These are phyloP conservation scores for Umbellularia californica DNA, from an alignment of 164 flowering plant genomes.

Conservation along the genomic window DNA sequence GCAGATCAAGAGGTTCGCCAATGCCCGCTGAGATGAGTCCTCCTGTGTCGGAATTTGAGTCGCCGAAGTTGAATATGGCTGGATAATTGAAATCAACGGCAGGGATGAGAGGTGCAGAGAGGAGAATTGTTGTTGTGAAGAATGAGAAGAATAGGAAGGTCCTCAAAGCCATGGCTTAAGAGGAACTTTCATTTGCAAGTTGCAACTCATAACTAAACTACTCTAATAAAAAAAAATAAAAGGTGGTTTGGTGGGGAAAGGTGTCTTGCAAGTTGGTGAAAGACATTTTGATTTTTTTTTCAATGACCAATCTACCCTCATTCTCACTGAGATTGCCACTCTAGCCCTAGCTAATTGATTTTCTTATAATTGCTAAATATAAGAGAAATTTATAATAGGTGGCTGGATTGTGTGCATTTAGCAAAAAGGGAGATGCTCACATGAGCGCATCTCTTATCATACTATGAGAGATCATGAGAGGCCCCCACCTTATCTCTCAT, in stretches of 20 bases:
- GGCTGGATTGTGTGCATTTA: too few species aligned
- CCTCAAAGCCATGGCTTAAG: background rate
- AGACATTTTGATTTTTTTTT: too few species aligned
- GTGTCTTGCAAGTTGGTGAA: background rate
- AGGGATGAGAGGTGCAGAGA: background rate
- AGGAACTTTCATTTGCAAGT: background rate
- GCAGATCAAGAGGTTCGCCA: constrained; percentile 39
- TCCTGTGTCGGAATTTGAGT: constrained; percentile 75
- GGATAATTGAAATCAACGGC: constrained; percentile 5
- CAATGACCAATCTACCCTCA: background rate
- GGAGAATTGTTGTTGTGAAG: background rate
- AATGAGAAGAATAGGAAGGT: background rate
- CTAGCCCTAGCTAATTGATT: too few species aligned
- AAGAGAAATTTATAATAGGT: too few species aligned
- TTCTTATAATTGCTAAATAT: too few species aligned
- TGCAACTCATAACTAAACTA: background rate
- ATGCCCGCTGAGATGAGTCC: constrained; percentile 35
- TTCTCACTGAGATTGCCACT: background rate
- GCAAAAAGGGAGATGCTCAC: too few species aligned
- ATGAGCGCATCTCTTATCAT: too few species aligned
- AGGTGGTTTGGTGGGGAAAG: background rate
- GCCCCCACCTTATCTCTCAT: too few species aligned
- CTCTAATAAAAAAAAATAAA: too few species aligned
- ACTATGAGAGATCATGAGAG: too few species aligned
- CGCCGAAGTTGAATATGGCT: constrained; percentile 71